Evolutionary conservation across 2,329 filamentous ascomycete genomes (phyloP).

Genomic region (Uncinocarpus reesii): DNA sequence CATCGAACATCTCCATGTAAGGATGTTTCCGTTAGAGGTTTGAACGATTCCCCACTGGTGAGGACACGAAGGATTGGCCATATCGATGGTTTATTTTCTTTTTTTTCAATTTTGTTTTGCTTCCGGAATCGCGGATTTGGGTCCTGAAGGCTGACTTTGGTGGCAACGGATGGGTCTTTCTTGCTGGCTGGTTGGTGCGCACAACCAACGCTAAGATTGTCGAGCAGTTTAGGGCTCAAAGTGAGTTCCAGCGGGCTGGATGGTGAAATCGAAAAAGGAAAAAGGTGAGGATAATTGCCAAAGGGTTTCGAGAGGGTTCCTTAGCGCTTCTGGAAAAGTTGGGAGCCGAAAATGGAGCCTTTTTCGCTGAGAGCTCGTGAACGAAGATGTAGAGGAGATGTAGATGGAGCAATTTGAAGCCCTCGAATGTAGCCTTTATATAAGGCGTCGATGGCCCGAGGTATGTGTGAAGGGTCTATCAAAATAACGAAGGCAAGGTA

Average conservation of each 20-base stretch:
- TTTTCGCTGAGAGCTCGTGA: not conserved
- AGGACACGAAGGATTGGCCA: conserved; percentile 14
- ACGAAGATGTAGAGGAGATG: not conserved
- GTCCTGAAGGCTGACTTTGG: not conserved
- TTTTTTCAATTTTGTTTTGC: not conserved
- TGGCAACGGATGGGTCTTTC: not conserved
- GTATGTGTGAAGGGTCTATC: not conserved
- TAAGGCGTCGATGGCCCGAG: not conserved
- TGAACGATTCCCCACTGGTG: conserved; percentile 28
- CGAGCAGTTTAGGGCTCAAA: not conserved
- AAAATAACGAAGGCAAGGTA: not conserved
- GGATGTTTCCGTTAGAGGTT: conserved; percentile 34
- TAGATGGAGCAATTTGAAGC: not conserved
- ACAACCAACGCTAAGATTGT: conserved; percentile 1
- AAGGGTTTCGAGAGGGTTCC: not conserved
- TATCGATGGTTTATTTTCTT: not conserved
- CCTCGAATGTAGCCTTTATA: not conserved
- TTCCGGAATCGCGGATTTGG: conserved; percentile 2
- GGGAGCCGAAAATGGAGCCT: not conserved
- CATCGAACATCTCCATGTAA: conserved; percentile 36
- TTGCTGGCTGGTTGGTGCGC: not conserved
- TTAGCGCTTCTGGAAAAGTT: not conserved
- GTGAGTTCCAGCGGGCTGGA: not conserved
- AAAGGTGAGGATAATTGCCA: not conserved
- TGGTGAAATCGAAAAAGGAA: not conserved